phyloP scores from a whole-genome alignment of 768 basidiomycete genomes.

The Termitomyces sp. region DNA sequence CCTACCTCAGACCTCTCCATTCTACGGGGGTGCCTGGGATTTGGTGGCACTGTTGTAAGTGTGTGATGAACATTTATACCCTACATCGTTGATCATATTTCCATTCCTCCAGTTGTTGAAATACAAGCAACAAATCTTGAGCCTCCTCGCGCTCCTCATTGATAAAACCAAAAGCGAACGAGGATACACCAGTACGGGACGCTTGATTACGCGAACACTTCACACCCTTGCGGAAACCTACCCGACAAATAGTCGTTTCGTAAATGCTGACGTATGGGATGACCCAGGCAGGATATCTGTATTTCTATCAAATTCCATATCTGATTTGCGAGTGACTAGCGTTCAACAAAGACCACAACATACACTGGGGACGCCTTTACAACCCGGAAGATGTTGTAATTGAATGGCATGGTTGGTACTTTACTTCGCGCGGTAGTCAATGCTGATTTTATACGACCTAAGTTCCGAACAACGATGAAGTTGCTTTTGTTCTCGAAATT shows the following conservation, averaged over 20 bases:
- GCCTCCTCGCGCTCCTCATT: constrained; percentile 57
- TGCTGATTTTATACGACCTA: constrained; percentile 7
- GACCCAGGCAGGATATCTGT: constrained; percentile 49
- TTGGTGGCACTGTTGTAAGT: constrained; percentile 59
- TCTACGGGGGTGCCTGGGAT: constrained; percentile 75
- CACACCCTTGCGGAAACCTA: constrained; percentile 73
- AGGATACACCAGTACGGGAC: constrained; percentile 77
- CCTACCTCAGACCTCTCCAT: constrained; percentile 62
- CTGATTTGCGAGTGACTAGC: constrained; percentile 28
- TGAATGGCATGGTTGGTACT: constrained; percentile 76
- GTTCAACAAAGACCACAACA: constrained; percentile 57
- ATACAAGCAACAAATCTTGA: constrained; percentile 60
- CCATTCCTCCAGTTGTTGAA: constrained; percentile 48
- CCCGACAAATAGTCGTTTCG: constrained; percentile 71
- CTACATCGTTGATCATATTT: background rate
- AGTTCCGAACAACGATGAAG: constrained; percentile 66
- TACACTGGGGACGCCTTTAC: constrained; percentile 78
- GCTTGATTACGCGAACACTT: constrained; percentile 69
- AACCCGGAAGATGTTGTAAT: constrained; percentile 74
- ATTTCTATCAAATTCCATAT: constrained; percentile 1
- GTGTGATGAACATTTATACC: background rate
- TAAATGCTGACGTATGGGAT: constrained; percentile 79
- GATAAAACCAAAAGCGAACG: constrained; percentile 85
- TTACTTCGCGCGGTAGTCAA: background rate
- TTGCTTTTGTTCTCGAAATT: constrained; percentile 75